These are phyloP conservation scores for Venturia carpophila DNA, from an alignment of 2,329 filamentous ascomycete species.

Conservation along the genomic window DNA sequence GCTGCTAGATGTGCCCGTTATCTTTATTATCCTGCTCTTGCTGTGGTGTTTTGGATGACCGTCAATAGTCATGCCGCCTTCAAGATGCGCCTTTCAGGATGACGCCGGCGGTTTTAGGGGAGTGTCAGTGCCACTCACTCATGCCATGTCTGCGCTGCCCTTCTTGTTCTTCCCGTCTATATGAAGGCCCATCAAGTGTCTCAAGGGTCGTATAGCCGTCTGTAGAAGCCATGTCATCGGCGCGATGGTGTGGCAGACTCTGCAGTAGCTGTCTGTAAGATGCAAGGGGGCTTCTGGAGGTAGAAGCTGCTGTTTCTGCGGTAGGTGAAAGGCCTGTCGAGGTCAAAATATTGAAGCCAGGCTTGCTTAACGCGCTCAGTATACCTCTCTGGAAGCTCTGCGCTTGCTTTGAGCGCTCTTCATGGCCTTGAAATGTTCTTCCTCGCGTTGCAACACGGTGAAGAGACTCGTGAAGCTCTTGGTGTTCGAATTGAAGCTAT, in stretches of 20 bases:
- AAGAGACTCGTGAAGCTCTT: neutral
- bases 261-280: neutral
- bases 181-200: neutral
- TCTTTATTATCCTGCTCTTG: neutral
- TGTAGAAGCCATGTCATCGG: neutral
- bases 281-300: neutral
- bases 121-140: neutral
- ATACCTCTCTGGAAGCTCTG: neutral
- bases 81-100: neutral
- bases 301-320: neutral
- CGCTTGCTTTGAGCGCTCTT: neutral
- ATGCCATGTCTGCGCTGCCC: neutral
- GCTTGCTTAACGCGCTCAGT: neutral
- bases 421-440: neutral
- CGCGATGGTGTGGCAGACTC: neutral
- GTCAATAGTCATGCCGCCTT: neutral
- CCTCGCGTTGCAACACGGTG: neutral
- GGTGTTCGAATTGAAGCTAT: neutral
- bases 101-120: neutral
- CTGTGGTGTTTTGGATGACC: neutral
- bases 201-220: neutral
- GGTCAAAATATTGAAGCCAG: neutral
- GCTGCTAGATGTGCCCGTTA: neutral
- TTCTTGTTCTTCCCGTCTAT: neutral
- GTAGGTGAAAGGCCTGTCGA: neutral